Conservation (phyloP, 2,329 filamentous ascomycete species). For the Tolypocladium pustulatum region DNA sequence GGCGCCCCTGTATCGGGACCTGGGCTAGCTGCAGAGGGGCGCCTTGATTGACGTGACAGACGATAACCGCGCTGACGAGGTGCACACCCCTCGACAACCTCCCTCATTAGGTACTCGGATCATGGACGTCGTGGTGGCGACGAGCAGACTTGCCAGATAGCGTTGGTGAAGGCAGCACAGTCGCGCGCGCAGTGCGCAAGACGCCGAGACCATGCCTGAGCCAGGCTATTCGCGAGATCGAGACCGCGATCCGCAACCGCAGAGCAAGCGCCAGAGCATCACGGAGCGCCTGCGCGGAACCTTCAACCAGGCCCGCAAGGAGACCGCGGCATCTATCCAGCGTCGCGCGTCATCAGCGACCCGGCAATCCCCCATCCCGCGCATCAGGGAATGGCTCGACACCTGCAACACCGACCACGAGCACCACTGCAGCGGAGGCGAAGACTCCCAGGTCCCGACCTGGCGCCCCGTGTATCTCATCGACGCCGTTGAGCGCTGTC, state of each 20-base stretch:
- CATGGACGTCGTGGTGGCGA: neutral
- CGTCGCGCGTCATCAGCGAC: constrained; percentile 20
- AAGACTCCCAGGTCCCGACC: constrained; percentile 14
- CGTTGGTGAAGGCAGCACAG: neutral
- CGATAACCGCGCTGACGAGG: neutral
- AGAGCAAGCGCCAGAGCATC: constrained; percentile 28
- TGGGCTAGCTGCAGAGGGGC: neutral
- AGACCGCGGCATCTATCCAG: constrained; percentile 13
- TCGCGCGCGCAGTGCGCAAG: neutral
- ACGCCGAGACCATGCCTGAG: constrained; percentile 3
- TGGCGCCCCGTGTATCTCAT: constrained; percentile 31
- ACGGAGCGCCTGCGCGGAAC: constrained; percentile 26
- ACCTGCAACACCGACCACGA: constrained; percentile 30
- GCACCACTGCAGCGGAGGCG: constrained; percentile 24
- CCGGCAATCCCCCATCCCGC: constrained; percentile 23
- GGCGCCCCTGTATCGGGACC: neutral
- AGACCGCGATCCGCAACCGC: constrained; percentile 14
- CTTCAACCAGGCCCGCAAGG: constrained; percentile 20
- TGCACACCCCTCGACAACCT: neutral
- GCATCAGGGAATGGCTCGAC: constrained; percentile 32
- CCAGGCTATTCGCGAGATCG: constrained; percentile 7
- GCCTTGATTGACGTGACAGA: neutral
- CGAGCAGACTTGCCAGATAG: neutral
- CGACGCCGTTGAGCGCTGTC: constrained; percentile 26
- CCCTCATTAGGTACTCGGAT: neutral